Conservation (phyloP, 805 yeast genomes). For the Yamadazyma ubonensis region DNA sequence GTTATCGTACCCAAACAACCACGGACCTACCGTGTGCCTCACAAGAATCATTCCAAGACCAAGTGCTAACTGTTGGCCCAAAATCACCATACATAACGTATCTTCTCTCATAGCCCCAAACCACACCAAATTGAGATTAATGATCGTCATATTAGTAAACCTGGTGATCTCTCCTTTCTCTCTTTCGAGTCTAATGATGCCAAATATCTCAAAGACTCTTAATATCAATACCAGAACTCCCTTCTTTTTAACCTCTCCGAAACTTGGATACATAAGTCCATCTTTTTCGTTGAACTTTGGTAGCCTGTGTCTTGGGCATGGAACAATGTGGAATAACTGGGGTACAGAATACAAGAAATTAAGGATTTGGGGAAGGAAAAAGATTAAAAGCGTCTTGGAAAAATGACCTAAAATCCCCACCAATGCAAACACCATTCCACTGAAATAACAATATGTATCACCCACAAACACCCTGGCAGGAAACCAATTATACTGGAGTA, state of each 20-base stretch:
- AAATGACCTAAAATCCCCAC: conserved; percentile 96
- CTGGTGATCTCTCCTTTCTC: conserved; percentile 29
- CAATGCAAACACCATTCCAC: conserved; percentile 98
- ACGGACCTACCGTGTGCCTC: conserved; percentile 82
- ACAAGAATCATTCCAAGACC: conserved; percentile 67
- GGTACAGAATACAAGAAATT: conserved; percentile 92
- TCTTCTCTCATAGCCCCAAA: conserved; percentile 91
- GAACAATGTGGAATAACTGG: conserved; percentile 80
- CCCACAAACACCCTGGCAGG: conserved; percentile 96
- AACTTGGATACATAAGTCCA: conserved; percentile 70
- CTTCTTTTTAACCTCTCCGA: conserved; percentile 31
- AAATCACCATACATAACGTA: conserved; percentile 56
- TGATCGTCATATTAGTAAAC: conserved; percentile 82
- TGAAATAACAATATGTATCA: conserved; percentile 95
- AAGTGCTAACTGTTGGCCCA: conserved; percentile 59
- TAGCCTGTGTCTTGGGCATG: conserved; percentile 93
- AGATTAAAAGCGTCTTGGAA: conserved; percentile 83
- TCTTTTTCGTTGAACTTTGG: conserved; percentile 71
- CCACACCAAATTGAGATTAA: conserved; percentile 80
- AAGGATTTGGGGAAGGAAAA: conserved; percentile 87
- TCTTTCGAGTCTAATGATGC: conserved; percentile 43
- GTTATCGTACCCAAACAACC: conserved; percentile 89
- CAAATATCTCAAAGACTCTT: conserved; percentile 43
- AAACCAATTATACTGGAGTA: conserved; percentile 79
- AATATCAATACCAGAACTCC: conserved; percentile 12